phyloP scores from a whole-genome alignment of 2,329 filamentous ascomycete species.

The Chaetomiaceae sp. region DNA sequence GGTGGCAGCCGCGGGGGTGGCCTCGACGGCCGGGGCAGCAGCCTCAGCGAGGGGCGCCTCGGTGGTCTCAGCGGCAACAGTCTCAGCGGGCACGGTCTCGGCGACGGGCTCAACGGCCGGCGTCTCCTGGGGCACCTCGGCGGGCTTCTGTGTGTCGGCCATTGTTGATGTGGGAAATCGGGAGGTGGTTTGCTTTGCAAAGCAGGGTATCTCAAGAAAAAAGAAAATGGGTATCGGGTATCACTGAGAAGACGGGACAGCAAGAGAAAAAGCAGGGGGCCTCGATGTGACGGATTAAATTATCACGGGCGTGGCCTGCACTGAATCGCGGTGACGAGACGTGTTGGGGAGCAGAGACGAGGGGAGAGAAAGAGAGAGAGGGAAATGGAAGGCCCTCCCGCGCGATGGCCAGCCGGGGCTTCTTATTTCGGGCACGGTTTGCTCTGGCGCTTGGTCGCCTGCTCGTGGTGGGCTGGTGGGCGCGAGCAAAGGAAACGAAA shows the following conservation, averaged over 20 bases:
- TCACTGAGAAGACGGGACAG: slow-evolving; percentile 26
- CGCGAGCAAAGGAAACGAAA: slow-evolving; percentile 1
- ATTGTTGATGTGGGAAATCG: slow-evolving; percentile 53
- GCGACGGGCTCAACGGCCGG: slow-evolving; percentile 35
- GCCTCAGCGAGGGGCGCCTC: slow-evolving; percentile 33
- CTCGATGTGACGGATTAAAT: slow-evolving; percentile 14
- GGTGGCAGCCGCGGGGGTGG: slow-evolving; percentile 23
- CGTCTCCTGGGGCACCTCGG: slow-evolving; percentile 50
- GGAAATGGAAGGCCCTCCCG: slow-evolving; percentile 14
- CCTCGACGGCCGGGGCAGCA: slow-evolving; percentile 34
- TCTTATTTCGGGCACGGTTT: slow-evolving; percentile 23
- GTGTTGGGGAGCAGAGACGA: slow-evolving; percentile 16
- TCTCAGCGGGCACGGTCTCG: slow-evolving; percentile 33
- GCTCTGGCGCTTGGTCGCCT: background rate
- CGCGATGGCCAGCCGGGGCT: slow-evolving; percentile 21
- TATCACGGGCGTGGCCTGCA: slow-evolving; percentile 23
- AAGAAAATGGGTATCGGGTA: slow-evolving; percentile 26
- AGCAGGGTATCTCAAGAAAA: slow-evolving; percentile 25
- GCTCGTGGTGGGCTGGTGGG: no score
- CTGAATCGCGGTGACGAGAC: slow-evolving; percentile 17
- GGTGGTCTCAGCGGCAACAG: slow-evolving; percentile 29
- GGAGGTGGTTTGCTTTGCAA: slow-evolving; percentile 13
- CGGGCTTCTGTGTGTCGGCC: slow-evolving; percentile 68
- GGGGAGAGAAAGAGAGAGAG: slow-evolving; percentile 21
- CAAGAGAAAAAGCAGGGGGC: slow-evolving; percentile 20